Evolutionary conservation across 2,329 filamentous ascomycete species (phyloP).

Genomic region (Blastomyces percursus): DNA sequence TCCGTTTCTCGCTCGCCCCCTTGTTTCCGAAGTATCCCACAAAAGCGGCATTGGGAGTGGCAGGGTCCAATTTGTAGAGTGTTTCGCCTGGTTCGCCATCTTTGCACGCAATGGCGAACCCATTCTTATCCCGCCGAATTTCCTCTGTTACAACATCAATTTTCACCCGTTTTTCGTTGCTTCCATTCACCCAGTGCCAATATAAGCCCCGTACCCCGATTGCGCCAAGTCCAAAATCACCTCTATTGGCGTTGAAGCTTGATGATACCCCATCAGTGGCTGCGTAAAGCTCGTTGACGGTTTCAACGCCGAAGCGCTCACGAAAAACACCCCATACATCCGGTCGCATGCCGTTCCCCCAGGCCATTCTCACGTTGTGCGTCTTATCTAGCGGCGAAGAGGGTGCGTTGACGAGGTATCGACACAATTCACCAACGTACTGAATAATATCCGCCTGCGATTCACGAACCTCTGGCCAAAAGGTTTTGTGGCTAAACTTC

Average conservation of each 20-base stretch:
- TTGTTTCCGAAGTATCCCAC: neutral
- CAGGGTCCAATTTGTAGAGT: conserved; percentile 1
- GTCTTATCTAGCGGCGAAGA: conserved; percentile 35
- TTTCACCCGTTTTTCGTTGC: conserved; percentile 5
- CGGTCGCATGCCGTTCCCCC: conserved; percentile 36
- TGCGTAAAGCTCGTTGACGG: conserved; percentile 32
- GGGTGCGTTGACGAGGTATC: conserved; percentile 38
- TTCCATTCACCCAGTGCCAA: conserved; percentile 5
- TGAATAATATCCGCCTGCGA: conserved; percentile 34
- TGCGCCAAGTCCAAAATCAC: conserved; percentile 2
- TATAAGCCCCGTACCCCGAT: conserved; percentile 3
- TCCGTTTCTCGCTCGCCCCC: neutral
- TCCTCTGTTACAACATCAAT: conserved; percentile 5
- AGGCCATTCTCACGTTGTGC: conserved; percentile 36
- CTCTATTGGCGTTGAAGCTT: conserved; percentile 3
- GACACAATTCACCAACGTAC: conserved; percentile 40
- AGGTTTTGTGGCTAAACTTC: conserved; percentile 38
- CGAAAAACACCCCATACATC: conserved; percentile 34
- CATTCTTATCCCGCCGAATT: neutral
- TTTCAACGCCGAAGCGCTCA: conserved; percentile 28
- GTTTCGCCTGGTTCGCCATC: neutral
- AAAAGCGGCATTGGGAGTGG: conserved; percentile 2
- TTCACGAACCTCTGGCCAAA: conserved; percentile 38
- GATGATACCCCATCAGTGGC: conserved; percentile 26
- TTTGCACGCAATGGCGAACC: conserved; percentile 3